Evolutionary conservation across 1,284 basidiomycete genomes (phyloP), one percentile per base, ranked within the genome.

Genomic region (Cutaneotrichosporon sp.): DNA sequence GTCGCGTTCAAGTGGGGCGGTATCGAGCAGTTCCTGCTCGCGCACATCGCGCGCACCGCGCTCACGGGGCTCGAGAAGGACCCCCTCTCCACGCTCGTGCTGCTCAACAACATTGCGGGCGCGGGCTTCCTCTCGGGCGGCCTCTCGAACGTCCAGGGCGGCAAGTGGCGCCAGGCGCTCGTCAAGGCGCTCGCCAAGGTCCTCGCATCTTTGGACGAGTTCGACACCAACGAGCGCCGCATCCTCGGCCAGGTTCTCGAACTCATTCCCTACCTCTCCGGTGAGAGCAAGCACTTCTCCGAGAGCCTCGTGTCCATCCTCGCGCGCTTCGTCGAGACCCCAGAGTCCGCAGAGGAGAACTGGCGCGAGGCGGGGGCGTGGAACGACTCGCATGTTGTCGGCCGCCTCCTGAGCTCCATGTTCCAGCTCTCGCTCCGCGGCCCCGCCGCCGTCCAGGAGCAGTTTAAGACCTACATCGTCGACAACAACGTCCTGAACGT

Each of bases 401-500:
- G 67, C 2, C 58, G 58, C 3, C 42, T 75, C 33, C 62, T 75
- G 3, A 24, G 51, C 22, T 59, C 68, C 52, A 56, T 65, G 16
- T 62, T 68, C 54, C 50, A 64, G 27, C 54, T 72, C 1, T 56
- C 64, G 84, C 85, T 85, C 11, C 73, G 72, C n/a, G 74, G 56
- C 3, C 65, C 65, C 1, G 52, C 74, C 13, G 55, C 52, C 6
- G 68, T 68, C 4, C 65, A 69, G 20, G 58, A 65, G 20, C 59
- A 60, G 11, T 49, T 74, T 50, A 65, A 63, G 58, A 33, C 18
- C 1, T 47, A 59, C 27, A 56, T 72, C 13, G 43, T 62, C 52
- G 58, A 73, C 13, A 78, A 66, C 13, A 54, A 85, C 1, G 81
- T 86, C 54, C 27, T 87, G 3, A 66, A 63, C 0, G 54, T 70